phyloP scores from a whole-genome alignment of 495 filamentous ascomycete species.

The Chaetomium fimeti region DNA sequence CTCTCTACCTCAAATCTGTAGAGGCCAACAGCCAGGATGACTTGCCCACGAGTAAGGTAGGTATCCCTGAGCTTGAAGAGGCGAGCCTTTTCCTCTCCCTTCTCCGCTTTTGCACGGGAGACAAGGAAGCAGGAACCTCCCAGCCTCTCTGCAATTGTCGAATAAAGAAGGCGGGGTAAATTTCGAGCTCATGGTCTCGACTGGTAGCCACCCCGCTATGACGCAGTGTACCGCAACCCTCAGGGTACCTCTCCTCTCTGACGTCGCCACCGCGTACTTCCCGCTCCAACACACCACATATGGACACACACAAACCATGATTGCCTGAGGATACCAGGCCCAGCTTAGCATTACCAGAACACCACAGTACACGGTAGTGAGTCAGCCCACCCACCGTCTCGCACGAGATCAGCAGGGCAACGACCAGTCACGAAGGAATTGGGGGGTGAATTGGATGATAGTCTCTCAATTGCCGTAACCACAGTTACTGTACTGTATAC shows the following conservation, averaged over 20 bases:
- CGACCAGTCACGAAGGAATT: background rate
- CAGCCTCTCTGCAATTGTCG: background rate
- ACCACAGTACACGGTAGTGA: constrained; percentile 3
- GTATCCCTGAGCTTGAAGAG: no score
- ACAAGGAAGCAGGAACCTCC: background rate
- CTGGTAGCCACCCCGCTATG: constrained; percentile 21
- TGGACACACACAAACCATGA: background rate
- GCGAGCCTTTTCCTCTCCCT: no score
- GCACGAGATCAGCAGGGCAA: background rate
- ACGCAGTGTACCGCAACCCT: constrained; percentile 12
- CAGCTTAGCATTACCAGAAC: background rate
- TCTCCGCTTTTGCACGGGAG: background rate
- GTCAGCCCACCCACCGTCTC: background rate
- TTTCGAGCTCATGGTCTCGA: background rate
- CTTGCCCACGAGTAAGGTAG: no score
- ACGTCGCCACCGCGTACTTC: background rate
- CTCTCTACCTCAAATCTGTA: no score
- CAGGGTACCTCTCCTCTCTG: constrained; percentile 4
- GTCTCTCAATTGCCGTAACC: background rate
- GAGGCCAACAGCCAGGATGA: no score
- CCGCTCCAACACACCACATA: background rate
- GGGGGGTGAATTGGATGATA: background rate
- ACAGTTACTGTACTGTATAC: background rate
- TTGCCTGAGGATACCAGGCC: background rate
- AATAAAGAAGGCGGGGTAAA: background rate